Base-by-base conservation (phyloP, 192 early-diverging fungal species). In the Umbelopsis vinacea region DNA sequence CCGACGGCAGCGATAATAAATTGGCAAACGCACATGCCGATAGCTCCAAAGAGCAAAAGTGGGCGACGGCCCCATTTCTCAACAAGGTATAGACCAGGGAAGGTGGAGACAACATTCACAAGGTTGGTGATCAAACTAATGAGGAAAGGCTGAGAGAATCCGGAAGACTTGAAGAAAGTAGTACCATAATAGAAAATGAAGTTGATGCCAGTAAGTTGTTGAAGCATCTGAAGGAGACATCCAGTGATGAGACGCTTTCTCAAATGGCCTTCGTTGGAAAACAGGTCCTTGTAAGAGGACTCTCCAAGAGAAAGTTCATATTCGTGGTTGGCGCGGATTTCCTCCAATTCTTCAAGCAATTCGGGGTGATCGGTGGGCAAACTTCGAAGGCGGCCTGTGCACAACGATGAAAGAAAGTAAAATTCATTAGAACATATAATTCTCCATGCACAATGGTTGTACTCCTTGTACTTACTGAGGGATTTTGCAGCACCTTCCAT, bases 21-120 rank as follows among this genome's bases (percentile, higher is more conserved):
- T 71, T 90, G 86, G 33, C 82, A 76, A 35, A 87, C 52, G 37
- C 75, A 71, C 86, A 91, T 91, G 54, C 75, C 86, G 48, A 90
- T 67, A 21, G 86, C 87, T 23, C 93, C 93, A 29, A 82, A 83
- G 68, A 92, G 75, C 17, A 94, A 82, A 22, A 95, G 86, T 71
- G 82, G 83, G 33, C 89, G 81, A 24, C 94, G 88, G 37, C 94
- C 94, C 77, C 88, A 83, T 24, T 85, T 81, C 54, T 94, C 93
- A 69, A 94, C 81, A 70, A 84, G 75, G 66, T 86, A 86, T 72
- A 94, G 90, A 53, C 88, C 90, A 3, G 92, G 91, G 68, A 94
- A 81, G 15, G 93, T 94, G 5, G 86, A 77, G 26, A 93, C 74
- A 55, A 94, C 82, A 80, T 95, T 95, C 79, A 95, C 82, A 50